phyloP scores from a whole-genome alignment of 2,329 filamentous ascomycete genomes.

The Purpureocillium lavendulum region DNA sequence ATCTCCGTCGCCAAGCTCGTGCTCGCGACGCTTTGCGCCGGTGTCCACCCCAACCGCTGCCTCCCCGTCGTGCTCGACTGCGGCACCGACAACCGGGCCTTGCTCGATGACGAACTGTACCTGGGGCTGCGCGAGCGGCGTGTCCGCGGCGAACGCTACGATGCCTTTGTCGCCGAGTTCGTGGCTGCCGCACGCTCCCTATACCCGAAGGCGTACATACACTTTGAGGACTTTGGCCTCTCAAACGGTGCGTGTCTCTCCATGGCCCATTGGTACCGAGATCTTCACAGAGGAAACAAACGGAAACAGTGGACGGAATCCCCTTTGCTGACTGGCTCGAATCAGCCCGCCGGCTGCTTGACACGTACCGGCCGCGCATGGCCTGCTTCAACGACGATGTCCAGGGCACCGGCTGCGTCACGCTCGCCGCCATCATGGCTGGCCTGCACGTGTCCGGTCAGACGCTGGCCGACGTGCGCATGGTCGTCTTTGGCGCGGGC shows the following conservation, averaged over 20 bases:
- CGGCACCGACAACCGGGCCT: slow-evolving; percentile 70
- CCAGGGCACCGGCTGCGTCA: slow-evolving; percentile 82
- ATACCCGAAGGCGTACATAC: slow-evolving; percentile 75
- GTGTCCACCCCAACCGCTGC: slow-evolving; percentile 70
- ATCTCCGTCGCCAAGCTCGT: slow-evolving; percentile 80
- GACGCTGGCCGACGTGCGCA: slow-evolving; percentile 57
- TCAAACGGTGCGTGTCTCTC: slow-evolving; percentile 44
- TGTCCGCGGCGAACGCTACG: slow-evolving; percentile 63
- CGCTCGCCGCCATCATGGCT: slow-evolving; percentile 72
- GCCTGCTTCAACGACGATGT: slow-evolving; percentile 90
- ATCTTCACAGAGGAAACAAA: too few relatives aligned
- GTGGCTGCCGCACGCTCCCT: slow-evolving; percentile 57
- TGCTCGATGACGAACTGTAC: slow-evolving; percentile 71
- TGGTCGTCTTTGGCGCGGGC: slow-evolving; percentile 73
- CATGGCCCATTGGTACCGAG: too few relatives aligned
- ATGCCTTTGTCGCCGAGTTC: slow-evolving; percentile 69
- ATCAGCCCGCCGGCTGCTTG: slow-evolving; percentile 61
- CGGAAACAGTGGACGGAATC: too few relatives aligned
- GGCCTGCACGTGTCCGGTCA: slow-evolving; percentile 61
- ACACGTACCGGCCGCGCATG: slow-evolving; percentile 64
- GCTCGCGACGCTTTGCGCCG: slow-evolving; percentile 78
- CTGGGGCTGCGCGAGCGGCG: slow-evolving; percentile 63
- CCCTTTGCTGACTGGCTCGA: too few relatives aligned
- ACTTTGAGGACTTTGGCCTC: slow-evolving; percentile 85
- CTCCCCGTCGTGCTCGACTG: slow-evolving; percentile 79